These are phyloP conservation scores for Carallia brachiata DNA, from an alignment of 345 rosid species.

Conservation along the genomic window DNA sequence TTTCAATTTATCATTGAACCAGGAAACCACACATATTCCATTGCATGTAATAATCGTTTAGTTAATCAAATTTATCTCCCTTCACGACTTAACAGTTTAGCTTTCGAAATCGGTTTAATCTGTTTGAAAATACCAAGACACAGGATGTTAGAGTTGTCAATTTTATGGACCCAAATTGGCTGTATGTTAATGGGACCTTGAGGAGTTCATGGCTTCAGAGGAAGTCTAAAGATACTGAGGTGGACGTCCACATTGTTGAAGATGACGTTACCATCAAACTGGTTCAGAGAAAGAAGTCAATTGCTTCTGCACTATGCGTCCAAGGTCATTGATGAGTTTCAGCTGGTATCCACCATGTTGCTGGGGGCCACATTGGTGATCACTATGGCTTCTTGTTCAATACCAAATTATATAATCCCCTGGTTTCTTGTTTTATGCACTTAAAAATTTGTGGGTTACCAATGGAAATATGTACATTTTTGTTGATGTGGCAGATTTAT, in stretches of 20 bases:
- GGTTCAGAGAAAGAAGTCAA: slow-evolving; percentile 75
- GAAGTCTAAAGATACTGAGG: slow-evolving; percentile 80
- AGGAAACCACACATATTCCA: too few relatives aligned
- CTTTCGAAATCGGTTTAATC: too few relatives aligned
- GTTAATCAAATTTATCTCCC: too few relatives aligned
- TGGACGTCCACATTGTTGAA: slow-evolving; percentile 75
- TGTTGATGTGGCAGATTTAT: slow-evolving; percentile 19
- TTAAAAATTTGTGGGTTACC: too few relatives aligned
- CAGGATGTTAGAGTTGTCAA: too few relatives aligned
- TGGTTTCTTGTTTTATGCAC: not conserved
- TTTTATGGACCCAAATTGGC: too few relatives aligned
- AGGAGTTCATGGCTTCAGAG: slow-evolving; percentile 92
- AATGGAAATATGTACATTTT: not conserved
- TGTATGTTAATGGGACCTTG: slow-evolving; percentile 24
- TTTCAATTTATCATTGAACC: too few relatives aligned
- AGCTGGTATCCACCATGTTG: slow-evolving; percentile 78
- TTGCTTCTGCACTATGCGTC: slow-evolving; percentile 71
- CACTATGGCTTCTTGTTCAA: too few relatives aligned
- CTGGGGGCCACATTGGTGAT: slow-evolving; percentile 87
- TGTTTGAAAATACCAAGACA: too few relatives aligned
- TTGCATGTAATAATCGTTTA: too few relatives aligned
- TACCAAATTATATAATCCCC: too few relatives aligned
- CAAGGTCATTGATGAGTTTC: slow-evolving; percentile 72
- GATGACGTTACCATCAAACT: slow-evolving; percentile 88
- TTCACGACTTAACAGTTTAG: too few relatives aligned